Conservation (phyloP, 495 filamentous ascomycete species). For the Aspergillus carlsbadensis region DNA sequence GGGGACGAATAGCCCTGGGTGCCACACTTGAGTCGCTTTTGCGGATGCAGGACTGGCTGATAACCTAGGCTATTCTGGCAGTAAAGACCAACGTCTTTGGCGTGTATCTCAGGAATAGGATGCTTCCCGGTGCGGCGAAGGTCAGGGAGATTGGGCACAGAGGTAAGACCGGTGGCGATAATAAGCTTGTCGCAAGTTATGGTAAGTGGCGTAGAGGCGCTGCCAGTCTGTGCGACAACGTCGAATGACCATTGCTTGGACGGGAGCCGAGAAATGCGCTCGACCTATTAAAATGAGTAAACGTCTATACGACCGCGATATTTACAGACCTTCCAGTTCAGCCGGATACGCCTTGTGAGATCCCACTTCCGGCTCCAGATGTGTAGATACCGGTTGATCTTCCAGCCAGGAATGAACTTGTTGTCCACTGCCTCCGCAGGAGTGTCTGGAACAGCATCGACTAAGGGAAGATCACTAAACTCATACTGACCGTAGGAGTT, state of each 20-base stretch:
- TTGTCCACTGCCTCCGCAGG: constrained; percentile 39
- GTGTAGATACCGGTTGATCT: constrained; percentile 61
- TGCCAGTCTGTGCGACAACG: constrained; percentile 3
- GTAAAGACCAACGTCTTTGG: constrained; percentile 31
- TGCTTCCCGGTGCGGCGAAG: constrained; percentile 23
- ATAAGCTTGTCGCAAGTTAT: constrained; percentile 59
- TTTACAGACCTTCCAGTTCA: constrained; percentile 45
- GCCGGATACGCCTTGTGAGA: constrained; percentile 52
- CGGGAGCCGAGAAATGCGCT: constrained; percentile 22
- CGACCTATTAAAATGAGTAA: constrained; percentile 19
- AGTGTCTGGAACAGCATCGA: constrained; percentile 23
- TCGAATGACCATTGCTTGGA: constrained; percentile 27
- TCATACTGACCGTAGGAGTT: constrained; percentile 38
- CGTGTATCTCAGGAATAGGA: constrained; percentile 47
- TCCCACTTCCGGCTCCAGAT: constrained; percentile 57
- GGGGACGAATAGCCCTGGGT: not conserved
- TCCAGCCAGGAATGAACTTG: constrained; percentile 63
- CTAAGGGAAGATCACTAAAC: constrained; percentile 61
- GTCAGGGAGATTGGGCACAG: constrained; percentile 49
- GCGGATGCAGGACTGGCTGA: constrained; percentile 8
- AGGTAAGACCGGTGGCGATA: constrained; percentile 64
- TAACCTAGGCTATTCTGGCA: constrained; percentile 33
- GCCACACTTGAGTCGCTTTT: not conserved
- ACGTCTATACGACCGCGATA: not conserved
- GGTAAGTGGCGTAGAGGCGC: constrained; percentile 2